Base-by-base conservation (phyloP, 2,329 filamentous ascomycete species). In the Metarhizium sp. region DNA sequence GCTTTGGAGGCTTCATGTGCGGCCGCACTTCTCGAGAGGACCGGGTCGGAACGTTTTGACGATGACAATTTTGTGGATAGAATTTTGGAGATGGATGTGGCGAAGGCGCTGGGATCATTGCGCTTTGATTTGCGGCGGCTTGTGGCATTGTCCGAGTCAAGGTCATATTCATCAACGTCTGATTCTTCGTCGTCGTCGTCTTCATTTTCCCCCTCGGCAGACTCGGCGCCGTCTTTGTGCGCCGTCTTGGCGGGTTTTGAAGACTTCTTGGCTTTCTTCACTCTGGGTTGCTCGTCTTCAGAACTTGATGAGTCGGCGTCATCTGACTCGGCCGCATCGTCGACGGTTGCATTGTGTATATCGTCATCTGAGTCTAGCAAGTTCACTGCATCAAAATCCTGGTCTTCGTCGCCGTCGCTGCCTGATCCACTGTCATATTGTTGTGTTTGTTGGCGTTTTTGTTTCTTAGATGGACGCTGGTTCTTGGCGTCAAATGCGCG, bases 1-100 rank as follows among this genome's bases (percentile, higher is more conserved):
- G 87, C 83, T 57, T 84, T 84, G 59, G 86, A 86, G 0, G 88
- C 83, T 58, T 89, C 81, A 14, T 85, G 81, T 1, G 91, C 91
- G 11, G 81, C 80, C 58, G 82, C 84, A 68, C 87, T 92, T 64
- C 94, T 87, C 6, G 92, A 86, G 3, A 99, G 79, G n/a, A 99
- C 89, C 0, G 94, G 94, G 68, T 99, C 94, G 54, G 85, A 79
- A 29, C 92, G 87, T 67, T 90, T 90, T 36, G 87, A 81, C 7
- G 82, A 84, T 2, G 91, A 87, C 10, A 97, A 79, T 73, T 97
- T 97, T 51, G 90, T 92, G 55, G 85, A 85, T 48, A 99, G 80
- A 68, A 99, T 96, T 71, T 94, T 95, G 62, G 88, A 87, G 64
- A 99, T 90, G 52, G 91, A 96, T 1, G 87, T 95, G 29, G 92